These are phyloP conservation scores for Blyttiomyces sp. DNA, from an alignment of 371 early-diverging fungal species.

Conservation along the genomic window DNA sequence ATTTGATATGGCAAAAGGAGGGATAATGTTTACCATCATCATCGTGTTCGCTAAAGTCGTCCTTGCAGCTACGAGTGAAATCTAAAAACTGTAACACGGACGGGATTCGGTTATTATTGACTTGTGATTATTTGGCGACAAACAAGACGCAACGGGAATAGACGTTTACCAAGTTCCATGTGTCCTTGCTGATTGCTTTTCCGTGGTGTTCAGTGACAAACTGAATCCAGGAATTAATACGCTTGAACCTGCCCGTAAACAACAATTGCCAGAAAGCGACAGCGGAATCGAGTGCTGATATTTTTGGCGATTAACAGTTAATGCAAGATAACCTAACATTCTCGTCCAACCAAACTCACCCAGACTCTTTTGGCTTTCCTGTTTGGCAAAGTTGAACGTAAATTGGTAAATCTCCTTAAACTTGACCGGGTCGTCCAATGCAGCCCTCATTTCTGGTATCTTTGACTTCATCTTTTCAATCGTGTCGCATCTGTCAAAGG, in stretches of 20 bases:
- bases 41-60: slow-evolving; percentile 66
- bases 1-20: neutral
- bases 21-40: slow-evolving; percentile 55
- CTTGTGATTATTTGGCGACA: neutral
- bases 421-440: slow-evolving; percentile 50
- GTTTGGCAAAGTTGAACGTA: slow-evolving; percentile 68
- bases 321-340: neutral
- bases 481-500: slow-evolving; percentile 53
- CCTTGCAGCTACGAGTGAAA: slow-evolving; percentile 62
- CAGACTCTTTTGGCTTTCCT: slow-evolving; percentile 72
- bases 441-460: slow-evolving; percentile 47
- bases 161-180: slow-evolving; percentile 70
- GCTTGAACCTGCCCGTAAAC: slow-evolving; percentile 53
- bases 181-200: slow-evolving; percentile 79
- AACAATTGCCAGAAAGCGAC: slow-evolving; percentile 73
- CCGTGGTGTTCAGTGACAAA: slow-evolving; percentile 71
- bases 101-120: neutral
- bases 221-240: slow-evolving; percentile 68
- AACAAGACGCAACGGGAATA: neutral
- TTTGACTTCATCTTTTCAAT: slow-evolving; percentile 61
- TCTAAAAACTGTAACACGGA: slow-evolving; percentile 62
- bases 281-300: slow-evolving; percentile 68
- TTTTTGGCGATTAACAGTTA: neutral
- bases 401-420: slow-evolving; percentile 76
- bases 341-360: slow-evolving; percentile 41